phyloP scores from a whole-genome alignment of 805 yeast species.

The Debaryomyces maramus region DNA sequence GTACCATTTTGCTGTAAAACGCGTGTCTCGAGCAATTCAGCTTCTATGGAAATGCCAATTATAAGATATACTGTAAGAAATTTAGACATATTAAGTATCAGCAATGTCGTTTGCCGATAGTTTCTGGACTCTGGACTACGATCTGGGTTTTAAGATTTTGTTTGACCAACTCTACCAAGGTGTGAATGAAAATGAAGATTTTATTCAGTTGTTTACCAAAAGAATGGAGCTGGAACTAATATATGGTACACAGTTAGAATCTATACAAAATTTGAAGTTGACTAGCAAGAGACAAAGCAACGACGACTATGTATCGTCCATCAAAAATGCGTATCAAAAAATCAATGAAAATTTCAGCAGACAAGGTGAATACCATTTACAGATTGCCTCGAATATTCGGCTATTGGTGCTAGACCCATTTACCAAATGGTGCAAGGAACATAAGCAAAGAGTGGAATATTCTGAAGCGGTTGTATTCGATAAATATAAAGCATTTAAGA shows the following conservation, averaged over 20 bases:
- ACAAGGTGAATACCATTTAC: constrained; percentile 60
- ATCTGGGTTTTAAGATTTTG: constrained; percentile 50
- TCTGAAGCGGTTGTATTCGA: constrained; percentile 54
- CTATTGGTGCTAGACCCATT: constrained; percentile 68
- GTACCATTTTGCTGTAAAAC: not conserved
- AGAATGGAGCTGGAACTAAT: constrained; percentile 71
- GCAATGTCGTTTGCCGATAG: constrained; percentile 67
- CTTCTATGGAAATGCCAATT: too few species aligned
- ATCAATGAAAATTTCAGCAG: constrained; percentile 51
- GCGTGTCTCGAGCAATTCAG: not conserved
- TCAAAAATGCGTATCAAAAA: constrained; percentile 62
- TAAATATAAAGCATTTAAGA: constrained; percentile 54
- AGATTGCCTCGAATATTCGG: constrained; percentile 62
- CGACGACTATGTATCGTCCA: constrained; percentile 63
- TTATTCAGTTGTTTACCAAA: constrained; percentile 60
- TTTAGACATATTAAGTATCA: not conserved
- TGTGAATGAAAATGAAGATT: constrained; percentile 67
- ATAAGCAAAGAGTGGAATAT: constrained; percentile 61
- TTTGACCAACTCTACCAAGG: constrained; percentile 61
- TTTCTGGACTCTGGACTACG: constrained; percentile 73
- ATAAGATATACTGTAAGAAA: too few species aligned
- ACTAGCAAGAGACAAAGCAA: constrained; percentile 41
- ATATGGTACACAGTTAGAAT: constrained; percentile 58
- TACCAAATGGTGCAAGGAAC: constrained; percentile 71
- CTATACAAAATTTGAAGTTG: constrained; percentile 39